These are phyloP conservation scores for Emergomyces orientalis DNA, from an alignment of 2,329 filamentous ascomycete species.

Conservation along the genomic window DNA sequence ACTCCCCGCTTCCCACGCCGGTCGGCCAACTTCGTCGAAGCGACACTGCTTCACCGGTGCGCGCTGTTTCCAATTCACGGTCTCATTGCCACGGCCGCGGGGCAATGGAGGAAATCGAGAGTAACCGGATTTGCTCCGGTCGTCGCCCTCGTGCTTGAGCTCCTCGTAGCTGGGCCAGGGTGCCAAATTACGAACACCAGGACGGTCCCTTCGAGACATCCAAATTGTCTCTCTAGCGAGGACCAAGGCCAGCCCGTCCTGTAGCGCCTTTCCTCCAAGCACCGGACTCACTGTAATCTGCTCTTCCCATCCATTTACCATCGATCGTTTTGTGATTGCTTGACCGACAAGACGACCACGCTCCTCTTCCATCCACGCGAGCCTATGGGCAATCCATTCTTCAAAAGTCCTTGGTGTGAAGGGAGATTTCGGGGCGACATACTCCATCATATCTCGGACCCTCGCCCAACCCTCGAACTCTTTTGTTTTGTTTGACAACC, in stretches of 20 bases:
- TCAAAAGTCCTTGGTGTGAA: slow-evolving; percentile 20
- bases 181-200: slow-evolving; percentile 15
- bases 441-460: slow-evolving; percentile 18
- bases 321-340: slow-evolving; percentile 8
- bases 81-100: slow-evolving; percentile 25
- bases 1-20: slow-evolving; percentile 4
- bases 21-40: slow-evolving; percentile 20
- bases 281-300: slow-evolving; percentile 10
- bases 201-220: slow-evolving; percentile 13
- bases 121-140: slow-evolving; percentile 23
- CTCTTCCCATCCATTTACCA: background rate
- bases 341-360: slow-evolving; percentile 10
- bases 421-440: slow-evolving; percentile 21
- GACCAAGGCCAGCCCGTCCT: slow-evolving; percentile 21
- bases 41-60: slow-evolving; percentile 15
- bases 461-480: slow-evolving; percentile 22
- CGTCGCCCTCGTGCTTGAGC: slow-evolving; percentile 26
- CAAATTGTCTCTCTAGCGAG: slow-evolving; percentile 24
- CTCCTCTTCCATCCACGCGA: slow-evolving; percentile 14
- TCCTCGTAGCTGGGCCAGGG: slow-evolving; percentile 26
- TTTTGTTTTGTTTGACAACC: slow-evolving; percentile 20
- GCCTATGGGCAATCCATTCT: slow-evolving; percentile 20
- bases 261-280: slow-evolving; percentile 19
- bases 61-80: slow-evolving; percentile 26
- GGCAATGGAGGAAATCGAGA: slow-evolving; percentile 25